A percentile compares a stretch with the other conserved stretches of the same genome.
Conservation (phyloP, 148 eudicot genomes). For the Euryodendron excelsum region DNA sequence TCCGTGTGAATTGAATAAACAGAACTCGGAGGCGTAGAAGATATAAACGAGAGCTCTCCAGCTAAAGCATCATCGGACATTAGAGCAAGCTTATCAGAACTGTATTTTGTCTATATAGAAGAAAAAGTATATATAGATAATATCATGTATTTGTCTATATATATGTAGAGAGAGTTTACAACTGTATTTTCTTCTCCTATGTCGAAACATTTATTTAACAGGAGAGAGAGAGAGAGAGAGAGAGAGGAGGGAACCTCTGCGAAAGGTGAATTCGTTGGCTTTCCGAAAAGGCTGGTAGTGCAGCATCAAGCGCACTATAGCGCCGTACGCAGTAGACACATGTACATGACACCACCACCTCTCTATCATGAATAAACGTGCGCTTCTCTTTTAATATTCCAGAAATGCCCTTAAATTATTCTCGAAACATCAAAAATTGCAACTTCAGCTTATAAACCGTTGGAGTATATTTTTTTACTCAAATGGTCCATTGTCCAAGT, state of each 20-base stretch:
- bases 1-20: conserved; percentile 19
- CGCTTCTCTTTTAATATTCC: conserved; percentile 8
- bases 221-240: not conserved
- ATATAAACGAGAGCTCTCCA: conserved; percentile 11
- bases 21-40: conserved; percentile 4
- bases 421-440: not conserved
- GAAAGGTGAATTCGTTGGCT: conserved; percentile 1
- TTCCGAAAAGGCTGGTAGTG: not conserved
- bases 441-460: no score
- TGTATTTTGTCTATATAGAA: no score
- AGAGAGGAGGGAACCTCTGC: not conserved
- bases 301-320: conserved; percentile 15
- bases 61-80: not conserved
- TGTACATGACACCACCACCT: no score
- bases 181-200: not conserved
- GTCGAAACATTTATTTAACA: not conserved
- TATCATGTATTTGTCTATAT: not conserved
- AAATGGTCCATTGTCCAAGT: no score
- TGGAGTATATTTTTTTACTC: not conserved
- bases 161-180: not conserved
- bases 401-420: not conserved
- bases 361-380: conserved; percentile 12
- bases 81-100: conserved; percentile 5
- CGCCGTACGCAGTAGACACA: not conserved
- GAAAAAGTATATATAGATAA: not conserved